Evolutionary conservation across 768 basidiomycete genomes (phyloP), one percentile per base, ranked within the genome.

Genomic region (Galerina sulciceps): DNA sequence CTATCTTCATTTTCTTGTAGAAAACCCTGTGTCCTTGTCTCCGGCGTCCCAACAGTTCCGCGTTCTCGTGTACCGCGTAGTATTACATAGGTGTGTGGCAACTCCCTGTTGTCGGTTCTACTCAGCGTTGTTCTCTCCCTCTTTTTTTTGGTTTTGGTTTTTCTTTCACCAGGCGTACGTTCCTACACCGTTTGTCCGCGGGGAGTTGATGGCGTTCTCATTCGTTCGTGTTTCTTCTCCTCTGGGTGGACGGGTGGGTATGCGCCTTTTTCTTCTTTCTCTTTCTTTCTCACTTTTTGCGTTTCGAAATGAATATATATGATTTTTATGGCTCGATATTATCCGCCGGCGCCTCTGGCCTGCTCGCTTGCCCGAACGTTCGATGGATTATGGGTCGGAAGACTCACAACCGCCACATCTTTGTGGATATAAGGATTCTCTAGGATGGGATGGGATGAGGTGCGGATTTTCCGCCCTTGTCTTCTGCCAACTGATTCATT

Each of bases 261-360:
- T 37, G 10, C 35, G 18, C 37, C 22, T 37, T 18, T 20, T 37
- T n/a, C n/a, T 37, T 44, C 20, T 34, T 46, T 22, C 35, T 18
- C n/a, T 35, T 26, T n/a, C n/a, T n/a, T 22, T 9, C 26, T 46
- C 17, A 43, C 35, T 36, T 10, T n/a, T 14, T 34, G 34, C n/a
- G 18, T 36, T 15, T 55, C 31, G 23, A 36, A 14, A 10, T 55
- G 43, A 55, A 55, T 55, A 55, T 36, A 55, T 55, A 55, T 55
- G 43, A 14, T 37, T 55, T 55, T 45, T 46, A 37, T 46, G 43
- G 38, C 40, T 20, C n/a, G 26, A 31, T 31, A 31, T 31, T n/a
- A 2, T 26, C 26, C 2, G 26, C 26, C 26, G n/a, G n/a, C n/a
- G 26, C 26, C 26, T 31, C 26, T 31, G 26, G 26, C 26, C 2